Evolutionary conservation across 345 rosid species (phyloP).

Genomic region (Schrenkiella parvula): DNA sequence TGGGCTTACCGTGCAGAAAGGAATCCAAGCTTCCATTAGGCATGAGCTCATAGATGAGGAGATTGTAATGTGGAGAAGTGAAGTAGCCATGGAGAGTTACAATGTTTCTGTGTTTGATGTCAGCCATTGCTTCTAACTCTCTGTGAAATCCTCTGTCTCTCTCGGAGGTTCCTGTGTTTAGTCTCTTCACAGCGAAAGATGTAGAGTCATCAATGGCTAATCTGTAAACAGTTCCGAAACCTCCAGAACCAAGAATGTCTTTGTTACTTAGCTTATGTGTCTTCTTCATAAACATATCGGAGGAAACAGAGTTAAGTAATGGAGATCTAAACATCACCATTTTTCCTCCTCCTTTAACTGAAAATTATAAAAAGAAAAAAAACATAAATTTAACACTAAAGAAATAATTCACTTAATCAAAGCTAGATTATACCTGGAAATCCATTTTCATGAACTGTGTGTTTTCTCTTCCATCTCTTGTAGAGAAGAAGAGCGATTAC

Average conservation of each 20-base stretch:
- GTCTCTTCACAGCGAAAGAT: conserved; percentile 75
- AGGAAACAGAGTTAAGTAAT: conserved; percentile 44
- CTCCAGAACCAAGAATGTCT: conserved; percentile 81
- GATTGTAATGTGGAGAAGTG: conserved; percentile 57
- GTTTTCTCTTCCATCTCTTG: conserved; percentile 62
- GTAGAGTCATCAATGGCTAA: conserved; percentile 47
- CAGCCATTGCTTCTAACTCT: conserved; percentile 82
- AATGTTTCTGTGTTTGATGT: conserved; percentile 82
- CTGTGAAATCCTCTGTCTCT: conserved; percentile 71
- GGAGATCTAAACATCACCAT: conserved; percentile 76
- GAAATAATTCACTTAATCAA: background rate
- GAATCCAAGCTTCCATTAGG: conserved; percentile 74
- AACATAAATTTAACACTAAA: background rate
- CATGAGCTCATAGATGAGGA: conserved; percentile 83
- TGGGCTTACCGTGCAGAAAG: conserved; percentile 50
- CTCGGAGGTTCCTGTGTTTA: conserved; percentile 61
- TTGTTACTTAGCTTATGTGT: conserved; percentile 56
- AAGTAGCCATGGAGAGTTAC: conserved; percentile 80
- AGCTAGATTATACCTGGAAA: conserved; percentile 42
- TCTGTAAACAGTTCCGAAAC: conserved; percentile 72
- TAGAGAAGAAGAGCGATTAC: conserved; percentile 59
- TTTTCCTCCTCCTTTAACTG: conserved; percentile 52
- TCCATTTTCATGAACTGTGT: conserved; percentile 36
- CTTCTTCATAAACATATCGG: conserved; percentile 56
- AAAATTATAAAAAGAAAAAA: background rate